Evolutionary conservation across 805 yeast genomes (phyloP).

Genomic region (Kodamaea jinghongensis): DNA sequence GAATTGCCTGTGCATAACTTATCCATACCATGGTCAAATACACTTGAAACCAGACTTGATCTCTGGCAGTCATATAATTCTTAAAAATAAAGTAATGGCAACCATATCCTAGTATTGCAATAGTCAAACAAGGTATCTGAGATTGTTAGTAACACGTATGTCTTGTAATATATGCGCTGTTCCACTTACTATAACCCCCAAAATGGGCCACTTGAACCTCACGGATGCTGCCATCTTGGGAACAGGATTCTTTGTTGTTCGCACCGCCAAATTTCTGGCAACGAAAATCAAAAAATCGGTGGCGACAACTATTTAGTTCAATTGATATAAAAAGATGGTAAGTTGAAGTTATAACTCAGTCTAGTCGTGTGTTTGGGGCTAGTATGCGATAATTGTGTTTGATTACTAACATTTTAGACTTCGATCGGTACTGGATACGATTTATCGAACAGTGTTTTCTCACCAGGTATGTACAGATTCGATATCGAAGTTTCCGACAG

Average conservation of each 20-base stretch:
- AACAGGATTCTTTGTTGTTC: neutral
- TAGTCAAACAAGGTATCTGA: slow-evolving; percentile 63
- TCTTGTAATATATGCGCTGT: neutral
- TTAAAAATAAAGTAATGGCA: slow-evolving; percentile 56
- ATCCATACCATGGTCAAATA: slow-evolving; percentile 63
- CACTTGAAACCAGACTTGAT: slow-evolving; percentile 48
- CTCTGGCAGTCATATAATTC: slow-evolving; percentile 34
- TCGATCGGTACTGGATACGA: slow-evolving; percentile 99
- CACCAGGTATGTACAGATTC: slow-evolving; percentile 51
- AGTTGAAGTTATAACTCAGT: neutral
- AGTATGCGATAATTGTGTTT: neutral
- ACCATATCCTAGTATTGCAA: slow-evolving; percentile 58
- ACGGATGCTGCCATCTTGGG: slow-evolving; percentile 3
- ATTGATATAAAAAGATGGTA: slow-evolving; percentile 10
- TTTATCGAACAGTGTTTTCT: slow-evolving; percentile 92
- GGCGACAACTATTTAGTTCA: slow-evolving; percentile 6
- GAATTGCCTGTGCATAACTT: slow-evolving; percentile 69
- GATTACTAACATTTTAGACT: slow-evolving; percentile 43
- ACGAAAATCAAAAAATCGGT: slow-evolving; percentile 10
- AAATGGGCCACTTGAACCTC: slow-evolving; percentile 17
- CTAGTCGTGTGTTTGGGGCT: neutral
- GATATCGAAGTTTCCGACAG: neutral
- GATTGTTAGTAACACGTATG: slow-evolving; percentile 16
- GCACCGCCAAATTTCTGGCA: neutral
- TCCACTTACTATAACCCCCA: slow-evolving; percentile 18